phyloP scores from a whole-genome alignment of 345 rosid species.

The Syzygium aqueum region DNA sequence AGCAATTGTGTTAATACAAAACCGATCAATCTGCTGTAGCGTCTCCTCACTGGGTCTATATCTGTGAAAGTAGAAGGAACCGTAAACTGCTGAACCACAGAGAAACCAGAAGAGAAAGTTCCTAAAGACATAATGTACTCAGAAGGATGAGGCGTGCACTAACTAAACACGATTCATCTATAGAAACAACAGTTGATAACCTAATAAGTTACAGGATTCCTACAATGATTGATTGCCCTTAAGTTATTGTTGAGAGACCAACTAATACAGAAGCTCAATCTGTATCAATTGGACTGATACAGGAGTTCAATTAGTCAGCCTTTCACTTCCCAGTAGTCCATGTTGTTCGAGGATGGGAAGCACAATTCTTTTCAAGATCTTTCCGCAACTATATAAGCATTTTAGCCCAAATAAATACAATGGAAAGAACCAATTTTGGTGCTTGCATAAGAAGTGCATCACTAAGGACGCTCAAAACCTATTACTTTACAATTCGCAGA shows the following conservation, averaged over 20 bases:
- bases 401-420: not conserved
- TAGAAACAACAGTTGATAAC: not conserved
- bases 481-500: not conserved
- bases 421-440: not conserved
- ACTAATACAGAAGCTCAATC: not conserved
- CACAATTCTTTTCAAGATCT: not conserved
- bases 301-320: not conserved
- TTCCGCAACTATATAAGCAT: not conserved
- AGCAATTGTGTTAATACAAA: conserved; percentile 61
- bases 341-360: not conserved
- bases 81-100: not conserved
- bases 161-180: not conserved
- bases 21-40: conserved; percentile 76
- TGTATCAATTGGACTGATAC: not conserved
- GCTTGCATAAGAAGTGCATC: not conserved
- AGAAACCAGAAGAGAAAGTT: not conserved
- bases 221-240: not conserved
- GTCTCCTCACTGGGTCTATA: conserved; percentile 95
- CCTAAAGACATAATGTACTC: not conserved
- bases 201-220: not conserved
- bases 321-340: not conserved
- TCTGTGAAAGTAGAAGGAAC: conserved; percentile 37
- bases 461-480: not conserved
- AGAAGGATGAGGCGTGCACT: not conserved
- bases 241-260: not conserved